Evolutionary conservation across 1,284 basidiomycete genomes (phyloP).

Genomic region (Boletellus deceptivus): DNA sequence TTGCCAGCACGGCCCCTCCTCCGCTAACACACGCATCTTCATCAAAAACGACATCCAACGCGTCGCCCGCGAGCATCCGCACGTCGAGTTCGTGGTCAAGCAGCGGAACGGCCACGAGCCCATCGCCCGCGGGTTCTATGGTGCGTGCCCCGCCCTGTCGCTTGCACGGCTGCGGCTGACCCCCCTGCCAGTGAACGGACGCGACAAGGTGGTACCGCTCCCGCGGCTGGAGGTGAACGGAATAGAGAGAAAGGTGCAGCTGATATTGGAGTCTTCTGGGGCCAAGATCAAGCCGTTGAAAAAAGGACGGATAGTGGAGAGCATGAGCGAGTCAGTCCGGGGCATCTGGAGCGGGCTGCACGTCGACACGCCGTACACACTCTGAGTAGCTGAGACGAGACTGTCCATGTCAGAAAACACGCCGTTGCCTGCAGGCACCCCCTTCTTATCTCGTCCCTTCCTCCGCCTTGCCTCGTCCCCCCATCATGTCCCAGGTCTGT

Average conservation of each 20-base stretch:
- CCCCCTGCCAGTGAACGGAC: constrained; percentile 59
- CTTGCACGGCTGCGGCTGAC: constrained; percentile 13
- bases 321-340: constrained; percentile 72
- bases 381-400: constrained; percentile 19
- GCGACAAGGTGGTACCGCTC: constrained; percentile 78
- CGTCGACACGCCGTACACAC: constrained; percentile 50
- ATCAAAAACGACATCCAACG: constrained; percentile 59
- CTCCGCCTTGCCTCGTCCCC: neutral
- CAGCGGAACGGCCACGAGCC: constrained; percentile 72
- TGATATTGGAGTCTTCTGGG: constrained; percentile 83
- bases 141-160: constrained; percentile 39
- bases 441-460: neutral
- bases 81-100: constrained; percentile 78
- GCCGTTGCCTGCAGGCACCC: constrained; percentile 29
- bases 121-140: constrained; percentile 74
- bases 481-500: constrained; percentile 18
- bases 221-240: constrained; percentile 69
- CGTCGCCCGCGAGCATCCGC: constrained; percentile 68
- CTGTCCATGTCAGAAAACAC: constrained; percentile 32
- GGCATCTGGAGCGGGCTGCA: constrained; percentile 87
- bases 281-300: constrained; percentile 78
- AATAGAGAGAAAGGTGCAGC: constrained; percentile 71
- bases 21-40: constrained; percentile 65
- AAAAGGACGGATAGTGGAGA: constrained; percentile 67
- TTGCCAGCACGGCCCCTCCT: constrained; percentile 79